These are phyloP conservation scores for Fusarium palustre DNA, from an alignment of 2,329 filamentous ascomycete species.

Conservation along the genomic window DNA sequence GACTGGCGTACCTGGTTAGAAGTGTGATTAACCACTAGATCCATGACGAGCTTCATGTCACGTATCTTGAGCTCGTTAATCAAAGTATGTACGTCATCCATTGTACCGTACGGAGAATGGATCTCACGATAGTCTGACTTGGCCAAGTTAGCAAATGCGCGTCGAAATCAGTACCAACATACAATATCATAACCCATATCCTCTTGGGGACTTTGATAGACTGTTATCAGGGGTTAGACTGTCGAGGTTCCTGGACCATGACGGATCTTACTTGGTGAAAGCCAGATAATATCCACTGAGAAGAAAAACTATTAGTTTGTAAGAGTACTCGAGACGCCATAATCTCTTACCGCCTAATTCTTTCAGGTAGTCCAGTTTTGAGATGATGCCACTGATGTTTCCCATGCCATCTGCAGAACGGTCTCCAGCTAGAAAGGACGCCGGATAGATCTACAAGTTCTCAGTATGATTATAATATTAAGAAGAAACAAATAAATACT, in stretches of 20 bases:
- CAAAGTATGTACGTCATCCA: constrained; percentile 35
- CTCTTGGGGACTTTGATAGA: constrained; percentile 40
- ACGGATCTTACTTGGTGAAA: background rate
- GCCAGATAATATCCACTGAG: constrained; percentile 3
- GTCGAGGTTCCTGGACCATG: rapidly evolving
- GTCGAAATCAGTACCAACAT: background rate
- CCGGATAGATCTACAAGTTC: constrained; percentile 62
- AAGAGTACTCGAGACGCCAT: rapidly evolving
- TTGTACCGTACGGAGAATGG: constrained; percentile 35
- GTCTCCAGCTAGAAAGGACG: too few species aligned
- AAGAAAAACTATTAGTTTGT: background rate
- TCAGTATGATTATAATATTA: background rate
- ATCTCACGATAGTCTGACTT: constrained; percentile 38
- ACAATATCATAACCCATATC: constrained; percentile 44
- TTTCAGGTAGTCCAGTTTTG: constrained; percentile 61
- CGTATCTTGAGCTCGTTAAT: constrained; percentile 34
- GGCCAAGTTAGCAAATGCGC: background rate
- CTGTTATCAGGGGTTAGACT: background rate
- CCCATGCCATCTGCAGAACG: constrained; percentile 65
- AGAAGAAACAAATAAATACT: background rate
- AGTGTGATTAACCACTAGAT: constrained; percentile 42
- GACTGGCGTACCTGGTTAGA: constrained; percentile 13
- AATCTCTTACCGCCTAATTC: constrained; percentile 22
- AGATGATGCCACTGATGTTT: constrained; percentile 64
- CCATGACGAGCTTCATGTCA: constrained; percentile 36